Evolutionary conservation across 768 basidiomycete genomes (phyloP).

Genomic region (Pholiota conissans): DNA sequence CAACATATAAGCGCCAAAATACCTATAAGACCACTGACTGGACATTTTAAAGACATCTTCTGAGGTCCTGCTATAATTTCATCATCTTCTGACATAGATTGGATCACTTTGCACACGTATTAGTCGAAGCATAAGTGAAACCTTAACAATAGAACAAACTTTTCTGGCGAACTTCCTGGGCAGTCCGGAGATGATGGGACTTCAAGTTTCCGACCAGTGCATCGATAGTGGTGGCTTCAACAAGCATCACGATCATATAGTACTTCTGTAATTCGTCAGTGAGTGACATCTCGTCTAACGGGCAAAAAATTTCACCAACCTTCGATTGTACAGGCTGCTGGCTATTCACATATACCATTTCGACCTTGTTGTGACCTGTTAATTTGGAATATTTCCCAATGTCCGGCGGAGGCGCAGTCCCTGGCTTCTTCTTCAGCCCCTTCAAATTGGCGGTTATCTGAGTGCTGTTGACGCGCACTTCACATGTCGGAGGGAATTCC

Average conservation of each 20-base stretch:
- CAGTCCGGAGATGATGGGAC: slow-evolving; percentile 62
- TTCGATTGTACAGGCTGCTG: slow-evolving; percentile 74
- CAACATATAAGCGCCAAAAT: neutral
- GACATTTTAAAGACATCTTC: slow-evolving; percentile 91
- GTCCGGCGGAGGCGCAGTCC: slow-evolving; percentile 90
- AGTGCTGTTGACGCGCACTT: slow-evolving; percentile 81
- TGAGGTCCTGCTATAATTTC: slow-evolving; percentile 90
- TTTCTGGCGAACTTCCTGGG: slow-evolving; percentile 61
- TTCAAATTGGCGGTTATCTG: slow-evolving; percentile 76
- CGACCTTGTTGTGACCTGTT: slow-evolving; percentile 61
- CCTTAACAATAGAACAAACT: slow-evolving; percentile 45
- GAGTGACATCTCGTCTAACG: slow-evolving; percentile 1
- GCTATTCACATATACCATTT: slow-evolving; percentile 91
- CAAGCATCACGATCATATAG: slow-evolving; percentile 81
- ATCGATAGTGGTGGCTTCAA: slow-evolving; percentile 72
- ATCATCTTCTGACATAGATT: slow-evolving; percentile 69
- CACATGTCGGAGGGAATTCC: slow-evolving; percentile 90
- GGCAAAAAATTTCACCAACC: slow-evolving; percentile 37
- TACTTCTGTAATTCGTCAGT: slow-evolving; percentile 62
- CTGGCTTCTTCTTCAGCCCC: slow-evolving; percentile 93
- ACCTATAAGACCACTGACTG: slow-evolving; percentile 54
- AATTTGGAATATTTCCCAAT: slow-evolving; percentile 42
- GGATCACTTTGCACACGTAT: slow-evolving; percentile 47
- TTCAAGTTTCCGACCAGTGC: slow-evolving; percentile 70
- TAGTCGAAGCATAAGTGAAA: neutral